phyloP scores from a whole-genome alignment of 768 basidiomycete genomes.

The Leccinum broughii region DNA sequence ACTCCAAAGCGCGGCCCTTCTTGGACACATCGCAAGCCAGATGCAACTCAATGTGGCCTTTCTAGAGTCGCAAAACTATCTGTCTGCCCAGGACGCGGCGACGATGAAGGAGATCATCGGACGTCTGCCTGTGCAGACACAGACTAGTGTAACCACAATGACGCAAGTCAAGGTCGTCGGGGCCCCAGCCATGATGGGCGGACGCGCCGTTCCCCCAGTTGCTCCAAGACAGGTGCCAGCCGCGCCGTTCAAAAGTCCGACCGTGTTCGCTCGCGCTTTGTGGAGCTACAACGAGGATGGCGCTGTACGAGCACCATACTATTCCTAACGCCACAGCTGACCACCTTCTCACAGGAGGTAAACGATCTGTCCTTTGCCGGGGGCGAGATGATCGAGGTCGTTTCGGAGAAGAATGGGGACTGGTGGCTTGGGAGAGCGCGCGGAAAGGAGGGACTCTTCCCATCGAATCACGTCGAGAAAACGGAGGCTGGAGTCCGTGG shows the following conservation, averaged over 20 bases:
- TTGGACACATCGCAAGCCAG: conserved; percentile 60
- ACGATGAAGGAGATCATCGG: conserved; percentile 44
- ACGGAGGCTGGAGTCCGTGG: conserved; percentile 24
- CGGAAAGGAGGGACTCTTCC: conserved; percentile 74
- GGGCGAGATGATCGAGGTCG: conserved; percentile 77
- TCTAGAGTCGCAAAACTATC: conserved; percentile 53
- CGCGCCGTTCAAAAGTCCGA: conserved; percentile 4
- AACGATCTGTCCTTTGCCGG: conserved; percentile 77
- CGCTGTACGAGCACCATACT: conserved; percentile 35
- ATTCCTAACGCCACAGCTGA: conserved; percentile 5
- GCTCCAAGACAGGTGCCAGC: conserved; percentile 12
- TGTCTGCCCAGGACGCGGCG: conserved; percentile 48
- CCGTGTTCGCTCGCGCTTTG: conserved; percentile 49
- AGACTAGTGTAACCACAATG: conserved; percentile 15
- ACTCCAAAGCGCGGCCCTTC: conserved; percentile 42
- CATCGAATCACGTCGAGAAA: conserved; percentile 72
- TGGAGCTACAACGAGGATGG: conserved; percentile 71
- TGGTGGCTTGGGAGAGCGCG: conserved; percentile 81
- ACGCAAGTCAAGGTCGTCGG: conserved; percentile 13
- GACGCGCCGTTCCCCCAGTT: conserved; percentile 19
- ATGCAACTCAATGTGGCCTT: conserved; percentile 59
- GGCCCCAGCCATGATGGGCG: background rate
- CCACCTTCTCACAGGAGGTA: conserved; percentile 53
- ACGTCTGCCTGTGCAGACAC: conserved; percentile 39
- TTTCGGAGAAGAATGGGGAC: conserved; percentile 78